Evolutionary conservation across 2,329 filamentous ascomycete species (phyloP), one percentile per base, ranked within the genome.

Genomic region (Fusarium azukiicola): DNA sequence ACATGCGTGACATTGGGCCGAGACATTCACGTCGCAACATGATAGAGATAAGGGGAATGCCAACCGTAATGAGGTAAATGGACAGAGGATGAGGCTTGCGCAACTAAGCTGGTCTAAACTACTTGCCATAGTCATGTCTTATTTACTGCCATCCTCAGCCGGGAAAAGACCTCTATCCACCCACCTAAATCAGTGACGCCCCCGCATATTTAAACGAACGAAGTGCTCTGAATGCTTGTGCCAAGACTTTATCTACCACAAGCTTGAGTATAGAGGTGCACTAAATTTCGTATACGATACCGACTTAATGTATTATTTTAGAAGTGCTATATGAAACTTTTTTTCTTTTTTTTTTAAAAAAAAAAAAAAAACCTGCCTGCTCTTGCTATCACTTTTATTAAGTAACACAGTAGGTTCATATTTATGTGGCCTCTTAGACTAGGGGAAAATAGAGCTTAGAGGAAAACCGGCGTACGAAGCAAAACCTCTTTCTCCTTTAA

Each of bases 1-100:
- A 47, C 44, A 47, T 47, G 44, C 44, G 21, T 47, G 44, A 47
- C 44, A 47, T 12, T 47, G 44, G 10, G 44, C 44, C 44, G 44
- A 47, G 44, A 47, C 10, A 47, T 47, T 47, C 44, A 47, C 44
- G 10, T 47, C 10, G 21, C 44, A 47, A 47, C 21, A 12, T 47
- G 12, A 85, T 81, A 50, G 73, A 80, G 73, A 86, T 81, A 6
- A 83, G 74, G 12, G 86, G 78, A 6, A 47, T 12, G 7, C 10
- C 44, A 47, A 47, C 21, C 44, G 44, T 47, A 47, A 9, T 12
- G 44, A 47, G 44, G 10, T 47, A 47, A 47, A 47, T 21, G 27
- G 44, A 14, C 10, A 47, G 44, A 47, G 44, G 44, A 21, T 47
- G 44, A 47, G 6, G 44, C 44, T 47, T 47, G 44, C 44, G 44